Percentiles rank a stretch among this genome's conserved stretches.
phyloP scores from a whole-genome alignment of 2,329 filamentous ascomycete species.

The Ramularia endophylla region DNA sequence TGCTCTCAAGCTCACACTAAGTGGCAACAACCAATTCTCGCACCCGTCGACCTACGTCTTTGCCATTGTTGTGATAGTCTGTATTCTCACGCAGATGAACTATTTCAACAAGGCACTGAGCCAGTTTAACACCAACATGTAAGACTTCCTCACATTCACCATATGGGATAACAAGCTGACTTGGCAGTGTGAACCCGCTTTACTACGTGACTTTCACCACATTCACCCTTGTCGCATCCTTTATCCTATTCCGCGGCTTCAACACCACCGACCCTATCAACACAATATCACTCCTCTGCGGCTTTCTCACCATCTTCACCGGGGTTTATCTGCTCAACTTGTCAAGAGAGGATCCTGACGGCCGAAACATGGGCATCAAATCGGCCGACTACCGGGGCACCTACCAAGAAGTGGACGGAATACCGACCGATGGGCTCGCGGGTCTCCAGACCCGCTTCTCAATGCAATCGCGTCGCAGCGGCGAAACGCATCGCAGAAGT shows the following conservation, averaged over 20 bases:
- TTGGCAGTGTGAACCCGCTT: slow-evolving; percentile 75
- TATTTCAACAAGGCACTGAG: slow-evolving; percentile 99
- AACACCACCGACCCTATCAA: slow-evolving; percentile 90
- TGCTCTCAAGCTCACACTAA: slow-evolving; percentile 89
- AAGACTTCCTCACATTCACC: slow-evolving; percentile 33
- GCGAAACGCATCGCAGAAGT: slow-evolving; percentile 53
- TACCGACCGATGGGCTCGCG: slow-evolving; percentile 86
- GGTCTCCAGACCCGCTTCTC: slow-evolving; percentile 84
- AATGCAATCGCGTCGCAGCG: slow-evolving; percentile 81
- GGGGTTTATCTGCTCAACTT: slow-evolving; percentile 95
- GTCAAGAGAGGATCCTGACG: slow-evolving; percentile 85
- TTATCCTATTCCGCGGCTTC: slow-evolving; percentile 93
- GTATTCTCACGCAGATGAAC: slow-evolving; percentile 99
- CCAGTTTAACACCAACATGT: slow-evolving; percentile 97
- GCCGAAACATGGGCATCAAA: slow-evolving; percentile 55
- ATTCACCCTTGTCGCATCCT: slow-evolving; percentile 86
- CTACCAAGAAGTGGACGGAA: slow-evolving; percentile 58
- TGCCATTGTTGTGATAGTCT: slow-evolving; percentile 84
- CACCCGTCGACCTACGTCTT: slow-evolving; percentile 97
- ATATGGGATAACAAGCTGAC: not conserved
- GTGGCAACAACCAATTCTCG: slow-evolving; percentile 89
- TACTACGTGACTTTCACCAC: slow-evolving; percentile 99
- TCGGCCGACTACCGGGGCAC: slow-evolving; percentile 33
- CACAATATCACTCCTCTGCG: slow-evolving; percentile 84
- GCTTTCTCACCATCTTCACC: slow-evolving; percentile 91